A percentile compares a stretch with the other conserved stretches of the same genome.
These are phyloP conservation scores for Coemansia biformis DNA, from an alignment of 192 early-diverging fungal genomes.

Conservation along the genomic window DNA sequence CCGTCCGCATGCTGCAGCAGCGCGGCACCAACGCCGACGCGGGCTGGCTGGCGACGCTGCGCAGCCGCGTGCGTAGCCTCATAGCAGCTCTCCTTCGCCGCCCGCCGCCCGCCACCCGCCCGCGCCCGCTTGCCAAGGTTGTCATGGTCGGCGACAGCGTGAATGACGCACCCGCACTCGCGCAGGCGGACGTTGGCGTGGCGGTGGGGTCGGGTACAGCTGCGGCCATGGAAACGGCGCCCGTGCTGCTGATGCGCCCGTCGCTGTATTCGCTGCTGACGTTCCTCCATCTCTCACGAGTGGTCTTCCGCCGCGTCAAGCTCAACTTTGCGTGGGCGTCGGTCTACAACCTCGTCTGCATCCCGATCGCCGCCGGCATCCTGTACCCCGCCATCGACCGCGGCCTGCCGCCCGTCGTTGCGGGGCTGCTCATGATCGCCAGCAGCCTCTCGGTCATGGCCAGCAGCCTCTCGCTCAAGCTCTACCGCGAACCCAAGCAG, in stretches of 20 bases:
- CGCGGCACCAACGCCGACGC: constrained; percentile 12
- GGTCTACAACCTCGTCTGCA: constrained; percentile 78
- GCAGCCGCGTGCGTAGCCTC: not conserved
- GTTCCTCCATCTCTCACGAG: constrained; percentile 69
- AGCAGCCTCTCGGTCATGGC: constrained; percentile 80
- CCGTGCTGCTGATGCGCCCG: constrained; percentile 74
- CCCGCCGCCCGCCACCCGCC: not conserved
- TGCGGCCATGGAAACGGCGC: constrained; percentile 85
- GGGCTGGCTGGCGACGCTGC: not conserved
- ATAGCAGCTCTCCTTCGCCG: too few species aligned
- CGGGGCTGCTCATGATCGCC: constrained; percentile 85
- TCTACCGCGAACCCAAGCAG: constrained; percentile 49
- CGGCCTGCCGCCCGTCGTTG: constrained; percentile 68
- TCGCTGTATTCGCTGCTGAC: constrained; percentile 74
- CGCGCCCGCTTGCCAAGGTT: constrained; percentile 53
- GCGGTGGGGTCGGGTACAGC: constrained; percentile 87
- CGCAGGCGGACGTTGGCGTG: constrained; percentile 85
- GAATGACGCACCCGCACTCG: constrained; percentile 89
- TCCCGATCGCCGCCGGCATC: constrained; percentile 86
- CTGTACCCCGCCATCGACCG: constrained; percentile 60
- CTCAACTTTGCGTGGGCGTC: constrained; percentile 90
- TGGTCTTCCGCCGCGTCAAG: constrained; percentile 69
- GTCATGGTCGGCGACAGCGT: constrained; percentile 96
- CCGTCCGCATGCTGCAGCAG: constrained; percentile 66
- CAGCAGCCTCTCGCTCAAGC: constrained; percentile 68